phyloP scores from a whole-genome alignment of 192 early-diverging fungal genomes.

The Gamsiella multidivaricata region DNA sequence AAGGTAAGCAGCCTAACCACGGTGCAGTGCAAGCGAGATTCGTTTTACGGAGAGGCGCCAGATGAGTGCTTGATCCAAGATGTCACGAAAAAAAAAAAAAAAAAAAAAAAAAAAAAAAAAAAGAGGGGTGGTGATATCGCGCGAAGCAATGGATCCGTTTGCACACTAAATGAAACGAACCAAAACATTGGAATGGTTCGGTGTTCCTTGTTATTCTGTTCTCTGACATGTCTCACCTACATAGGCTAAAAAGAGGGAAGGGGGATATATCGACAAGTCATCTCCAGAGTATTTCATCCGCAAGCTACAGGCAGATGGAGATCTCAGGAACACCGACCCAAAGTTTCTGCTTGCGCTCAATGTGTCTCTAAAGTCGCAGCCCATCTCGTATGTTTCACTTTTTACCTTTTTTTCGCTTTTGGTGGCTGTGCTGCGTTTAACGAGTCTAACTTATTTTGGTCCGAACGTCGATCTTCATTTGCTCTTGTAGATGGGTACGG shows the following conservation, averaged over 20 bases:
- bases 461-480: too few species aligned
- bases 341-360: slow-evolving; percentile 61
- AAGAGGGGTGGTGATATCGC: too few species aligned
- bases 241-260: slow-evolving; percentile 44
- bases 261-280: slow-evolving; percentile 54
- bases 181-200: slow-evolving; percentile 14
- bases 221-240: not conserved
- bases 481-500: slow-evolving; percentile 74
- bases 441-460: not conserved
- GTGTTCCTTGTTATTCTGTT: slow-evolving; percentile 2
- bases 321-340: slow-evolving; percentile 58
- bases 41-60: too few species aligned
- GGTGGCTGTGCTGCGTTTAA: not conserved
- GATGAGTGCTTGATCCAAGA: too few species aligned
- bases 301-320: slow-evolving; percentile 59
- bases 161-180: not conserved
- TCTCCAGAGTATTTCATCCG: slow-evolving; percentile 66
- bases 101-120: too few species aligned
- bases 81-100: too few species aligned
- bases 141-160: not conserved
- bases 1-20: too few species aligned
- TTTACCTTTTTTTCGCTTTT: not conserved
- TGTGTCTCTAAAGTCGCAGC: slow-evolving; percentile 65
- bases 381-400: slow-evolving; percentile 57
- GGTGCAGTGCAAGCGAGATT: not conserved